Evolutionary conservation across 2,329 filamentous ascomycete species (phyloP), one percentile per base, ranked within the genome.

Genomic region (Pestalotiopsis sp.): DNA sequence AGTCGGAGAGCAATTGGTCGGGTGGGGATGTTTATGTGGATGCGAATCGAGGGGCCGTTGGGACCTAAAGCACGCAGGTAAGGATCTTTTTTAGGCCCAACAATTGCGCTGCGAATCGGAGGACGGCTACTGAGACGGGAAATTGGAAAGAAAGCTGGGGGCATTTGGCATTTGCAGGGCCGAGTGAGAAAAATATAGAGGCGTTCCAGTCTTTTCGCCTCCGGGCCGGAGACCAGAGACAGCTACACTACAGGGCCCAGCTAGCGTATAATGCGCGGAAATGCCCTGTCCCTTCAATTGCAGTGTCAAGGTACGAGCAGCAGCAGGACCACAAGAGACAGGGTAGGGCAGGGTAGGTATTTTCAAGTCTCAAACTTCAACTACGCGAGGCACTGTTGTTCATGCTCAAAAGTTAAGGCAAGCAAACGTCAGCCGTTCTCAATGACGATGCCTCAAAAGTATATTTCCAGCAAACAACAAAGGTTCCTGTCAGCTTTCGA

Each of bases 1-100:
- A n/a, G 20, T 38, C 45, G 52, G 64, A 23, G 64, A 25, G 41
- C 64, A 65, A 65, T 65, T 57, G 64, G 64, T 64, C 59, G 27
- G 36, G 59, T 39, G 59, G 59, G 38, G 59, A 17, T 7, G 31
- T 62, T 62, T 62, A 39, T 62, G 59, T 39, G 59, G 59, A 62
- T 62, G 25, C 59, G 14, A 39, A 39, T 39, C 59, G 27, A 39
- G 27, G 27, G 36, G 59, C 59, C 59, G 59, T 62, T 62, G 59
- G 59, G 59, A 62, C 31, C 59, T 20, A 62, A 39, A 52, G 45
- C 45, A 52, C 45, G 14, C 17, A 52, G 45, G 45, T 52, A 39
- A 62, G 59, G 59, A 59, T 27, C 25, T 59, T 59, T 39, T 62
- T 62, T 36, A 39, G 59, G 27, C 59, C 31, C 59, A 62, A 62